Conservation (phyloP, 805 yeast species). For the Cyberlindnera mississippiensis region DNA sequence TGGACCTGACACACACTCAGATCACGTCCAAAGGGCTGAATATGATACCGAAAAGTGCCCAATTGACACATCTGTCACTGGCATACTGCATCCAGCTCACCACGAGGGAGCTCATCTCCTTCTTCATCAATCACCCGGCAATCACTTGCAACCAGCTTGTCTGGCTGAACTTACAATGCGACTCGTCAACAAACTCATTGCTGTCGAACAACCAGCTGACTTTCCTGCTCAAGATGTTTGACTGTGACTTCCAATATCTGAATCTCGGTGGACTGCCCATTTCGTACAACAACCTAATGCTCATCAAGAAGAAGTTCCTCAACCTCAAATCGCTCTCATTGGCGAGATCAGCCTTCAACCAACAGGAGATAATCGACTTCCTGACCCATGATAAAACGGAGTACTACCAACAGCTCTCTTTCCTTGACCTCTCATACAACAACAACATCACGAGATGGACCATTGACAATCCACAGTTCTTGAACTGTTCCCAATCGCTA, state of each 20-base stretch:
- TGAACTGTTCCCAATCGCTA: slow-evolving; percentile 45
- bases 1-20: slow-evolving; percentile 81
- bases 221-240: slow-evolving; percentile 39
- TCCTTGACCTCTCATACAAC: slow-evolving; percentile 65
- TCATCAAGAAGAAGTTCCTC: slow-evolving; percentile 38
- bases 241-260: slow-evolving; percentile 41
- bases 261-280: slow-evolving; percentile 67
- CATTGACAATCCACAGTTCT: slow-evolving; percentile 42
- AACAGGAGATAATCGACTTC: slow-evolving; percentile 32
- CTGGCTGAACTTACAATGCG: slow-evolving; percentile 67
- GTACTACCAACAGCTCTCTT: slow-evolving; percentile 38
- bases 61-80: slow-evolving; percentile 70
- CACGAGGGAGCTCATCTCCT: slow-evolving; percentile 65
- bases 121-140: slow-evolving; percentile 70
- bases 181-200: slow-evolving; percentile 58
- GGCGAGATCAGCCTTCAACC: slow-evolving; percentile 33
- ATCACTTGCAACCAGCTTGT: slow-evolving; percentile 42
- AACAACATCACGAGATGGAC: slow-evolving; percentile 58
- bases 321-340: slow-evolving; percentile 34
- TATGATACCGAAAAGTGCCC: slow-evolving; percentile 49
- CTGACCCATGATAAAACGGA: slow-evolving; percentile 13
- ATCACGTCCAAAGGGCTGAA: slow-evolving; percentile 61
- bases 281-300: slow-evolving; percentile 31
- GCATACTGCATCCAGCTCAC: slow-evolving; percentile 64
- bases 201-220: slow-evolving; percentile 49